Base-by-base conservation (phyloP, 352 stramenopile genomes). In the Chrysophaeum taylorii region DNA sequence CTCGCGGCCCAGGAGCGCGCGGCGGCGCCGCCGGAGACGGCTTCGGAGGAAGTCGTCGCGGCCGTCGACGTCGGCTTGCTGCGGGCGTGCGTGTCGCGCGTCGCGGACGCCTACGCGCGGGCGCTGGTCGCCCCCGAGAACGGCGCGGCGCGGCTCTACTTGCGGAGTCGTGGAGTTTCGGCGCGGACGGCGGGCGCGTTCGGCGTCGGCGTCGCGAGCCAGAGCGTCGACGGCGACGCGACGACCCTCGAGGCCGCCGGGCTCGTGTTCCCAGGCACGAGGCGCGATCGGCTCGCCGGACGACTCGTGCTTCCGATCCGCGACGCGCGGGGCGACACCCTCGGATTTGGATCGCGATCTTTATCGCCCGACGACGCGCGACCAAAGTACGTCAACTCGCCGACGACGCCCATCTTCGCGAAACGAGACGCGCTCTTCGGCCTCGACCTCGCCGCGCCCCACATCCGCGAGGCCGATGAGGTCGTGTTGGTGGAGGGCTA, bases 401-500 rank as follows among this genome's bases (percentile, higher is more conserved):
- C 57, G 1, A 36, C 35, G 57, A 45, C 57, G 33, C 12, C 57
- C 1, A 1, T 66, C 35, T 66, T 66, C 57, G 12, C 1, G 33
- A 66, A 66, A n/a, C 9, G 35, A 9, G 31, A 27, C 14, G 15
- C 2, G 12, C 36, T 66, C 33, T 66, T 66, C 36, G 57, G 57
- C 36, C 18, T 66, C 33, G 57, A 66, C 57, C 33, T 66, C 33
- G 57, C 57, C 31, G 27, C 15, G 57, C 12, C 1, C 33, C 2
- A 27, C 14, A 66, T 66, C 57, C 2, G 1, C 31, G 57, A 41
- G 2, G 1, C 4, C 33, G 57, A 66, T 36, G 57, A 66, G 36
- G 57, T 36, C 57, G 35, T 66, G 16, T 9, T 66, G 33, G 57
- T 66, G 16, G 57, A 66, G 57, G 57, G 57, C 57, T 66, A 66